Evolutionary conservation across 129 eudicot genomes (phyloP).

Genomic region (Daucus carota): DNA sequence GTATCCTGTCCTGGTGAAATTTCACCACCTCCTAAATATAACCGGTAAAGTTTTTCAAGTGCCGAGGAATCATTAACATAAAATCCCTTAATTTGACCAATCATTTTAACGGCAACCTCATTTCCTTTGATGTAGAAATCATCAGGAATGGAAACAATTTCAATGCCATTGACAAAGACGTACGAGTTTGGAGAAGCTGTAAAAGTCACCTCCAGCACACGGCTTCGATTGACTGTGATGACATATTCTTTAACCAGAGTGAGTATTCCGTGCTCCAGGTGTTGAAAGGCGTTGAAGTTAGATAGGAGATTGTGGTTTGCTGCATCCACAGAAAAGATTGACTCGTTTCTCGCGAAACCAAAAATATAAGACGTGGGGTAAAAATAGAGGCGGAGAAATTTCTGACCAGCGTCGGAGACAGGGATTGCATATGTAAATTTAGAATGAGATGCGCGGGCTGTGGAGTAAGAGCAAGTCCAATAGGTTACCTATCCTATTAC

Average conservation of each 20-base stretch:
- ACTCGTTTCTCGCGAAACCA: not conserved
- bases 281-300: constrained; percentile 35
- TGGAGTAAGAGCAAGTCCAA: too few species aligned
- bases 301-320: constrained; percentile 30
- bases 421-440: constrained; percentile 40
- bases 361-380: constrained; percentile 12
- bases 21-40: constrained; percentile 13
- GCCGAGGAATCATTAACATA: not conserved
- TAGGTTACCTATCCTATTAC: too few species aligned
- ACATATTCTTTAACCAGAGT: constrained; percentile 31
- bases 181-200: constrained; percentile 31
- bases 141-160: constrained; percentile 35
- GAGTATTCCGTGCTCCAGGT: constrained; percentile 23
- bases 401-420: constrained; percentile 33
- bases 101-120: not conserved
- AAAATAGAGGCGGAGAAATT: constrained; percentile 59
- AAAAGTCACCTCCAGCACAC: constrained; percentile 26
- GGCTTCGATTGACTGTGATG: constrained; percentile 17
- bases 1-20: not conserved
- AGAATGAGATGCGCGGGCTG: constrained; percentile 29
- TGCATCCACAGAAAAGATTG: constrained; percentile 32
- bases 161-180: constrained; percentile 52
- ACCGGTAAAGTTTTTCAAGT: constrained; percentile 18
- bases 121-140: constrained; percentile 15
- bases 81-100: not conserved